Evolutionary conservation across 345 rosid genomes (phyloP).

Genomic region (Salix brachista): DNA sequence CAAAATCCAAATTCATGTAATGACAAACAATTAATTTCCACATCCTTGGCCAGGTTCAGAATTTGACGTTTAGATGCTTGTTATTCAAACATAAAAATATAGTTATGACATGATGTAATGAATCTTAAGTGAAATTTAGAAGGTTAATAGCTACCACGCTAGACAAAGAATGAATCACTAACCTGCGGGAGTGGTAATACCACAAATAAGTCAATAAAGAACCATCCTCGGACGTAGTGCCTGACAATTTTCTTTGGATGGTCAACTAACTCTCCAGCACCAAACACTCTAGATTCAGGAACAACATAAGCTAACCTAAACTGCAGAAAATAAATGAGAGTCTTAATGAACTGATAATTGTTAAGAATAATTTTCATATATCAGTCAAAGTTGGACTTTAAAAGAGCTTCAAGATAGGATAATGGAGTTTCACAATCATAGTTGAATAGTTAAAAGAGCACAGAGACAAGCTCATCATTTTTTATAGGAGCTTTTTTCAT

Average conservation of each 20-base stretch:
- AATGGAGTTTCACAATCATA: background rate
- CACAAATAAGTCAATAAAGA: conserved; percentile 53
- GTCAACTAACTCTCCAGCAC: conserved; percentile 88
- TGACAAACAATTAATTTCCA: background rate
- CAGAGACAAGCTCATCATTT: background rate
- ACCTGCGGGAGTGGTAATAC: conserved; percentile 88
- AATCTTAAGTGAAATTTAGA: background rate
- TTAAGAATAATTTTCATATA: background rate
- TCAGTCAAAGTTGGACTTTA: background rate
- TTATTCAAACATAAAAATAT: background rate
- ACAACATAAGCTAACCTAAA: conserved; percentile 82
- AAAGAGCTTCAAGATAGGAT: background rate
- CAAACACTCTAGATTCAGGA: conserved; percentile 75
- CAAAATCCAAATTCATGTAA: background rate
- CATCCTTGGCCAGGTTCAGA: background rate
- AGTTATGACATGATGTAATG: conserved; percentile 1
- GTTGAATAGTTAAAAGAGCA: background rate
- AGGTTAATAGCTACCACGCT: background rate
- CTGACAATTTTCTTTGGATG: conserved; percentile 66
- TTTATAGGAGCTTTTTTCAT: background rate
- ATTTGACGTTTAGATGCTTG: background rate
- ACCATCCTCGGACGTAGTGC: conserved; percentile 55
- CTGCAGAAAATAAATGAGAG: conserved; percentile 39
- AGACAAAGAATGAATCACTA: conserved; percentile 18
- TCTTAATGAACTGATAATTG: background rate